phyloP scores from a whole-genome alignment of 495 filamentous ascomycete species.

The Aspergillus sparsus region DNA sequence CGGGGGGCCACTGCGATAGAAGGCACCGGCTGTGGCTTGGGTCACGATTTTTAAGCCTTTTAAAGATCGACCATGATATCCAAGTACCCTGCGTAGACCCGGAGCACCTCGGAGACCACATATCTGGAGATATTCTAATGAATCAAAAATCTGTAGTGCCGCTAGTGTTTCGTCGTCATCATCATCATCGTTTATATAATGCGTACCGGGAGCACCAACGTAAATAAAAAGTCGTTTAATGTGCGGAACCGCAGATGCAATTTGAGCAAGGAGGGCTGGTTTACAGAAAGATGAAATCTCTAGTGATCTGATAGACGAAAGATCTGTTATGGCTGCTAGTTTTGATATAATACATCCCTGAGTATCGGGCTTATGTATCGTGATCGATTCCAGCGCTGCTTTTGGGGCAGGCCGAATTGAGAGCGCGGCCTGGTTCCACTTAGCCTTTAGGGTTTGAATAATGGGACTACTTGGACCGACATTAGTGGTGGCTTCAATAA shows the following conservation, averaged over 20 bases:
- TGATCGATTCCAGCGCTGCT: background rate
- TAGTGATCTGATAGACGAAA: background rate
- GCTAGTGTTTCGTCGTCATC: background rate
- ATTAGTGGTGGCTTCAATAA: background rate
- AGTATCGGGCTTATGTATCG: background rate
- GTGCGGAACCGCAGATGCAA: background rate
- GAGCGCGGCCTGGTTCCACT: background rate
- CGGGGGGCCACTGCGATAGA: background rate
- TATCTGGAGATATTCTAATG: background rate
- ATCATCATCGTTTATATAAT: background rate
- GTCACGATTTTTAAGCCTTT: background rate
- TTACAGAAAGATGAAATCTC: background rate
- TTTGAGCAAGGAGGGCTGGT: background rate
- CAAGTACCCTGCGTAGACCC: background rate
- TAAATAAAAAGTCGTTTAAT: conserved; percentile 2
- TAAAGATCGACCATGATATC: background rate
- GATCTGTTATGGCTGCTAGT: background rate
- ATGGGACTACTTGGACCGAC: background rate
- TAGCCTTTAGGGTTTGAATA: background rate
- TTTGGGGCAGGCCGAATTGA: background rate
- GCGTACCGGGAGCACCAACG: background rate
- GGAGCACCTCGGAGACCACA: background rate
- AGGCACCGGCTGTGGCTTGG: background rate
- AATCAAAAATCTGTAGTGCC: background rate
- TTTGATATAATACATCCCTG: background rate